Evolutionary conservation across 2,329 filamentous ascomycete genomes (phyloP).

Genomic region (Dactylonectria macrodidyma): DNA sequence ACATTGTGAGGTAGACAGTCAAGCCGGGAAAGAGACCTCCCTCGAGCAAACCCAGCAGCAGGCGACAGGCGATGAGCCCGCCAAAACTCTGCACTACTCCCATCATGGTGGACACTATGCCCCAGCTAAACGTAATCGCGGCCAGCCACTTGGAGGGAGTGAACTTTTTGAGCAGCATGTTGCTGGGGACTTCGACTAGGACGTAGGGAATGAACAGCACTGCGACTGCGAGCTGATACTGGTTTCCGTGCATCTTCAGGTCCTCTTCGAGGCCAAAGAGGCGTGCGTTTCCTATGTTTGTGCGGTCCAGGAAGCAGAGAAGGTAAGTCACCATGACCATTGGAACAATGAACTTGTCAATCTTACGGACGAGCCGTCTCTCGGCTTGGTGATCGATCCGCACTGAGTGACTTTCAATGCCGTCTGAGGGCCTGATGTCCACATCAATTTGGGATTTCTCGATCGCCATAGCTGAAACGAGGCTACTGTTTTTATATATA

Average conservation of each 20-base stretch:
- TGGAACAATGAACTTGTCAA: conserved; percentile 24
- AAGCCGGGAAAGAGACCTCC: conserved; percentile 66
- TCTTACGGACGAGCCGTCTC: conserved; percentile 15
- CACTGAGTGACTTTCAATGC: neutral
- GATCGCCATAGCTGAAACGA: neutral
- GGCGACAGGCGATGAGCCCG: conserved; percentile 62
- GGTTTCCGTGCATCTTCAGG: conserved; percentile 69
- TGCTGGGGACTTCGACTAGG: conserved; percentile 69
- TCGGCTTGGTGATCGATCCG: conserved; percentile 18
- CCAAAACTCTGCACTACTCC: conserved; percentile 66
- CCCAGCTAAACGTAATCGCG: conserved; percentile 68
- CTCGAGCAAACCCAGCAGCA: conserved; percentile 59
- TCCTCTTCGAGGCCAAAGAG: conserved; percentile 62
- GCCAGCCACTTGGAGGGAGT: conserved; percentile 69
- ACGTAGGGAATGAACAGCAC: conserved; percentile 73
- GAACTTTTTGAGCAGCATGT: conserved; percentile 68
- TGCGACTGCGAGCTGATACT: conserved; percentile 75
- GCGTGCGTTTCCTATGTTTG: conserved; percentile 63
- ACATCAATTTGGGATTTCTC: neutral
- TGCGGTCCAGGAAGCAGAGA: conserved; percentile 50
- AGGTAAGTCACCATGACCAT: conserved; percentile 23
- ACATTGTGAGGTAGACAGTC: conserved; percentile 69
- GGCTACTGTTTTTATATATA: neutral
- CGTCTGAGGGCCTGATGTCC: neutral
- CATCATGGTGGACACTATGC: conserved; percentile 67